Evolutionary conservation across 257 asterid genomes (phyloP), one percentile per base, ranked within the genome.

Genomic region (Solanum piurae): DNA sequence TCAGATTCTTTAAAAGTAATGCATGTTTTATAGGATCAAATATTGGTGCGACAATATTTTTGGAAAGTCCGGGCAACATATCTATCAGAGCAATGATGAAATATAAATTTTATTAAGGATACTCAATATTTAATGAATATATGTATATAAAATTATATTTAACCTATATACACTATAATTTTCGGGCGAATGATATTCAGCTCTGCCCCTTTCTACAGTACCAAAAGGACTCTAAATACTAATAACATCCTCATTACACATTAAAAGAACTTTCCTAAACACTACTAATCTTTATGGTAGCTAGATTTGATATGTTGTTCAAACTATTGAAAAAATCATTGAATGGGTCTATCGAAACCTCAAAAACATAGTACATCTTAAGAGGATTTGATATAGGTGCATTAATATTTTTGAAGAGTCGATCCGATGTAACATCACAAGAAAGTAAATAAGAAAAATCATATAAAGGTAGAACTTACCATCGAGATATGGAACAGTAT

Each of bases 401-500:
- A 4, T 5, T 14, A 37, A 5, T 13, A 37, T 36, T 74, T 74
- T 37, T 36, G 0, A 7, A 74, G 29, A 20, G 10, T 21, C 1
- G 6, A 44, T 44, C 31, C 20, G 1, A 21, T 23, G 2, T 12
- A 36, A 6, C 11, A 74, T 34, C 3, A 1, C 2, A 34, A 36
- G 29, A 74, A 55, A 89, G 52, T 68, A 21, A 62, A 84, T 14
- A 21, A 86, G 55, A 86, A 52, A 18, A 13, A 4, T 2, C 7
- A 25, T 10, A 25, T 49, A 16, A 49, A 27, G 13, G 49, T 10
- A 76, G 20, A 66, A 86, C 91, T 88, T 90, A 93, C 98, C 90
- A 80, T 95, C 97, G 87, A 93, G 92, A 87, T 58, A 55, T 6
- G 92, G 91, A 84, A 89, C 83, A 68, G 6, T 76, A 27, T 84